Evolutionary conservation across 1,139 yeast species (phyloP).

Genomic region (Blastobotrys petasosporus): DNA sequence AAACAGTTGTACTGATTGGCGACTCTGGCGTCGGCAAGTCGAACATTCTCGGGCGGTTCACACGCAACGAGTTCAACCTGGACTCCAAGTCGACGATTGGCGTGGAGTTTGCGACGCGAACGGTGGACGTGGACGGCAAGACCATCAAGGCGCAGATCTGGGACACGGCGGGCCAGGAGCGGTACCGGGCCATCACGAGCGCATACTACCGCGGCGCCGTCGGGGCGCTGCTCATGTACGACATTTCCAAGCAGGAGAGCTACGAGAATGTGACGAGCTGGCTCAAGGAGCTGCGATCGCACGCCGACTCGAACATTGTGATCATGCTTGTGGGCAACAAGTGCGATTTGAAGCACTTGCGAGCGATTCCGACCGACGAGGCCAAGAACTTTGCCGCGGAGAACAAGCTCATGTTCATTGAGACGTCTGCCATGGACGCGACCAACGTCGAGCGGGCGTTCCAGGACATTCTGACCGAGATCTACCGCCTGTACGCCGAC

Average conservation of each 20-base stretch:
- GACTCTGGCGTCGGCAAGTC: constrained; percentile 98
- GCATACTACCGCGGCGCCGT: constrained; percentile 98
- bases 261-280: constrained; percentile 93
- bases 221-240: constrained; percentile 94
- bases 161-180: constrained; percentile 99
- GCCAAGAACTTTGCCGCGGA: constrained; percentile 93
- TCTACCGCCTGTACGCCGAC: constrained; percentile 74
- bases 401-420: constrained; percentile 85
- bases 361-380: constrained; percentile 97
- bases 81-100: constrained; percentile 96
- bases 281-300: constrained; percentile 92
- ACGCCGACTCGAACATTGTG: constrained; percentile 94
- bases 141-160: constrained; percentile 96
- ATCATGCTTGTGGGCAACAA: constrained; percentile 96
- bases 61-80: constrained; percentile 90
- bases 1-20: constrained; percentile 80
- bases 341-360: constrained; percentile 88
- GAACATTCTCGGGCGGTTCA: constrained; percentile 85
- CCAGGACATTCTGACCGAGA: constrained; percentile 85
- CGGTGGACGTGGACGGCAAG: constrained; percentile 90
- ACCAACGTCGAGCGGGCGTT: constrained; percentile 94
- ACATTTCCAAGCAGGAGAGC: constrained; percentile 86
- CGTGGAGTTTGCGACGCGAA: constrained; percentile 96
- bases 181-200: constrained; percentile 95
- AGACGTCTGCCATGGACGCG: constrained; percentile 93